A percentile compares a stretch with the other conserved stretches of the same genome.
Evolutionary conservation across 2,329 filamentous ascomycete genomes (phyloP).

Genomic region (Beauveria sp.): DNA sequence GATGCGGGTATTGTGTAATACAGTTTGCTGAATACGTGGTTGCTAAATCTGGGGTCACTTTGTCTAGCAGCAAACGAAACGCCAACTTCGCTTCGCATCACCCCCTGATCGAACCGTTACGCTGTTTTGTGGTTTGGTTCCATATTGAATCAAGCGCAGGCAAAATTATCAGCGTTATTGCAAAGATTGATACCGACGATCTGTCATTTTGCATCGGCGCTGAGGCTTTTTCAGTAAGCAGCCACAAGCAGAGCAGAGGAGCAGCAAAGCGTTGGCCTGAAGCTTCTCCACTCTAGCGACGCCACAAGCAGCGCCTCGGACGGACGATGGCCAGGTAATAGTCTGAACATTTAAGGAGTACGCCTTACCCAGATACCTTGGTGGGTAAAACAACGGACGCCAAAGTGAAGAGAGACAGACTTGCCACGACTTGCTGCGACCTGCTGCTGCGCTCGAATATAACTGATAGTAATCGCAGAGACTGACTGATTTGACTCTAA

Average conservation of each 20-base stretch:
- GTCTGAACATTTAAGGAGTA: not conserved
- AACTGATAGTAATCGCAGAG: not conserved
- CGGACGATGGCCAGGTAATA: not conserved
- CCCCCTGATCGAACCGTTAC: not conserved
- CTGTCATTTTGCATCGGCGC: not conserved
- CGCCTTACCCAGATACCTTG: too few relatives aligned
- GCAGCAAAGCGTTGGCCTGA: not conserved
- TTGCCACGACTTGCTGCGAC: not conserved
- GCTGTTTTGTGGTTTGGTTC: not conserved
- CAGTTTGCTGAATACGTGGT: not conserved
- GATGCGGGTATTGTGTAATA: not conserved
- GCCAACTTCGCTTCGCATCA: not conserved
- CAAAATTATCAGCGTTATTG: not conserved
- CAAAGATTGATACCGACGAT: conserved; percentile 1
- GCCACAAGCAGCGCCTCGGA: not conserved
- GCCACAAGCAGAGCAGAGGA: not conserved
- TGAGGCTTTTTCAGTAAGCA: not conserved
- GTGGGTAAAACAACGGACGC: not conserved
- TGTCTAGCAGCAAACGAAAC: conserved; percentile 9
- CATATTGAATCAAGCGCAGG: not conserved
- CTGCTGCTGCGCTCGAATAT: not conserved
- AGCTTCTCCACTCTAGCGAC: not conserved
- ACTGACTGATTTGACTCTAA: not conserved
- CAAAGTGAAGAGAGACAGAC: not conserved
- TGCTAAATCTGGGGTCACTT: conserved; percentile 1